phyloP scores from a whole-genome alignment of 106 monocot genomes.

The Triglochin maritima region DNA sequence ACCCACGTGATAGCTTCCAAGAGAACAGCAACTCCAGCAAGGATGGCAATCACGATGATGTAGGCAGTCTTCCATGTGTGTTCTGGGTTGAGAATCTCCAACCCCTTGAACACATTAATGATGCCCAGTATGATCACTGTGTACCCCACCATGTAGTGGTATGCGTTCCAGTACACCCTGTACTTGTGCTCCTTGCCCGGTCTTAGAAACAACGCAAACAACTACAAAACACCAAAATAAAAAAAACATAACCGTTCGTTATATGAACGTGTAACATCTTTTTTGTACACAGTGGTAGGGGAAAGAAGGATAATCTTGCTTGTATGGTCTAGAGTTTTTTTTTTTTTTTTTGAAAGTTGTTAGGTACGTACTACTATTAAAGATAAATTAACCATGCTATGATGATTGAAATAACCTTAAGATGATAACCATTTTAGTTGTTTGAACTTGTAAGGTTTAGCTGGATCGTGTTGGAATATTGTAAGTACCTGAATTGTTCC shows the following conservation, averaged over 20 bases:
- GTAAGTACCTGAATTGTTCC: constrained; percentile 31
- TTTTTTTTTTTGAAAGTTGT: too few species aligned
- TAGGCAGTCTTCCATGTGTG: constrained; percentile 52
- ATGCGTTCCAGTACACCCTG: constrained; percentile 61
- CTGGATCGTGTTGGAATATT: background rate
- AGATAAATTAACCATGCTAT: too few species aligned
- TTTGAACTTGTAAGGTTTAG: too few species aligned
- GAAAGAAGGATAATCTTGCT: too few species aligned
- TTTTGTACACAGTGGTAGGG: background rate
- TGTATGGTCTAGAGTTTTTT: too few species aligned
- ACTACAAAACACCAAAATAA: constrained; percentile 12
- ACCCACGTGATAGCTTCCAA: constrained; percentile 51
- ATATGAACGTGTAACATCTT: background rate
- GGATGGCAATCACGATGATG: constrained; percentile 25
- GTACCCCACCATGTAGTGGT: constrained; percentile 54
- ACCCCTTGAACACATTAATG: constrained; percentile 63
- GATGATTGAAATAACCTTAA: too few species aligned
- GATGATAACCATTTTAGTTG: too few species aligned
- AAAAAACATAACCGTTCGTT: background rate
- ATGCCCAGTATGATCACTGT: constrained; percentile 53
- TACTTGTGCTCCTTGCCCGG: constrained; percentile 67
- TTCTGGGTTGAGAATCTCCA: constrained; percentile 35
- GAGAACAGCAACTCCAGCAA: constrained; percentile 34
- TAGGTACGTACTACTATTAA: too few species aligned
- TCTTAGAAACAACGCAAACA: constrained; percentile 60